These are phyloP conservation scores for Macrocybe gigantea DNA, from an alignment of 768 basidiomycete genomes.

Conservation along the genomic window DNA sequence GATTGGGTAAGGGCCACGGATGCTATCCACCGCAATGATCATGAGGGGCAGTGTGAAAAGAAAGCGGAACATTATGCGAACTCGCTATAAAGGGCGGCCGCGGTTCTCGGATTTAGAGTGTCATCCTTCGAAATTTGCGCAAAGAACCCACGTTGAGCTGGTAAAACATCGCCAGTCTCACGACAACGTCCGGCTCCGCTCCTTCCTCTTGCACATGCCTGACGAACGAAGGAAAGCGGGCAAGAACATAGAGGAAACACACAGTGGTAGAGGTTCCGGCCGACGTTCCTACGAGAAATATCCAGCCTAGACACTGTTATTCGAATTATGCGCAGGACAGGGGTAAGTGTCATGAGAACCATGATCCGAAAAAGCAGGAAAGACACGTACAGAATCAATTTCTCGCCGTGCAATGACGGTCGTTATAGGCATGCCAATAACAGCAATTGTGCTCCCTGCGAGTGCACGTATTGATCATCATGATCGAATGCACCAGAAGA, in stretches of 20 bases:
- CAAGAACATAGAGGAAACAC: constrained; percentile 66
- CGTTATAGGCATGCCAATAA: constrained; percentile 70
- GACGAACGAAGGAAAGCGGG: constrained; percentile 67
- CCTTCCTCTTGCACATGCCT: constrained; percentile 66
- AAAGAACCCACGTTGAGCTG: constrained; percentile 61
- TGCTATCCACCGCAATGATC: constrained; percentile 59
- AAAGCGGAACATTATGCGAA: constrained; percentile 73
- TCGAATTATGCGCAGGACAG: constrained; percentile 1
- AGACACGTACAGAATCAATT: constrained; percentile 45
- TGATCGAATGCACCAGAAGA: background rate
- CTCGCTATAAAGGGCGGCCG: constrained; percentile 33
- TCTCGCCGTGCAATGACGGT: constrained; percentile 53
- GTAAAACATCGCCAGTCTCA: constrained; percentile 70
- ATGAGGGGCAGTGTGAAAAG: constrained; percentile 66
- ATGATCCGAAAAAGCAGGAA: constrained; percentile 1
- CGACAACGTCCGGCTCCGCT: constrained; percentile 68
- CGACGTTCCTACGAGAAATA: constrained; percentile 66
- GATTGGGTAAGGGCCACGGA: constrained; percentile 44
- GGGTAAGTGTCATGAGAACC: constrained; percentile 4
- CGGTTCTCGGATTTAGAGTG: background rate
- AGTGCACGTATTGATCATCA: constrained; percentile 6
- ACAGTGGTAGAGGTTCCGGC: constrained; percentile 65
- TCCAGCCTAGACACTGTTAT: constrained; percentile 61
- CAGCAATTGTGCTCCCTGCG: constrained; percentile 55
- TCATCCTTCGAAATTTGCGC: background rate